Conservation (phyloP, 1,284 basidiomycete species). For the Trichosporon sp. region DNA sequence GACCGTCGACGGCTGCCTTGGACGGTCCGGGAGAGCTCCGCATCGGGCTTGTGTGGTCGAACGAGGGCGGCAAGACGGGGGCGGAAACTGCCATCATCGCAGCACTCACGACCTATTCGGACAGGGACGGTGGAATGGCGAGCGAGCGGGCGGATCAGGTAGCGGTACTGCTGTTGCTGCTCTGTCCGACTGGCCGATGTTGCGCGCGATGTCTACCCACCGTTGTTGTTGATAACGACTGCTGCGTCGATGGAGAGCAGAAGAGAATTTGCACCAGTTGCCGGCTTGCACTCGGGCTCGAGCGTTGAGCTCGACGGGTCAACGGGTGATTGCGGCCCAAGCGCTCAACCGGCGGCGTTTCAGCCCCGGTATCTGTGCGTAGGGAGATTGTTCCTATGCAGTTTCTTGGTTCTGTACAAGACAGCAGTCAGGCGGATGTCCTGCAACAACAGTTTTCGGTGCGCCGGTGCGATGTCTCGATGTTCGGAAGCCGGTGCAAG, state of each 20-base stretch:
- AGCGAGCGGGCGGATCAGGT: not conserved
- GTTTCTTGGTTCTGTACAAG: conserved; percentile 4
- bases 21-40: conserved; percentile 5
- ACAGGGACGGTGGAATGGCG: not conserved
- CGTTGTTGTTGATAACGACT: conserved; percentile 5
- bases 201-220: not conserved
- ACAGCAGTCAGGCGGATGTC: not conserved
- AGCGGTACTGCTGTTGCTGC: not conserved
- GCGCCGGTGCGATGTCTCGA: conserved; percentile 8
- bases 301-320: conserved; percentile 6
- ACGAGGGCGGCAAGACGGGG: conserved; percentile 31
- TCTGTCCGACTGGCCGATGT: not conserved
- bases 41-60: conserved; percentile 20
- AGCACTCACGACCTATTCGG: not conserved
- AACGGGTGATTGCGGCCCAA: conserved; percentile 18
- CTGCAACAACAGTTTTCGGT: conserved; percentile 1
- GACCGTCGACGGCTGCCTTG: conserved; percentile 16
- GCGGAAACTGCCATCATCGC: conserved; percentile 34
- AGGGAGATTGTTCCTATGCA: conserved; percentile 10
- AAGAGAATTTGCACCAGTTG: conserved; percentile 19
- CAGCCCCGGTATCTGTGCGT: conserved; percentile 16
- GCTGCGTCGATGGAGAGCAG: not conserved
- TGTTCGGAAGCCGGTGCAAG: not conserved
- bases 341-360: conserved; percentile 17
- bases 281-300: conserved; percentile 12